These are phyloP conservation scores for Nephromyces sp. DNA, from an alignment of 169 alveolate genomes.

Conservation along the genomic window DNA sequence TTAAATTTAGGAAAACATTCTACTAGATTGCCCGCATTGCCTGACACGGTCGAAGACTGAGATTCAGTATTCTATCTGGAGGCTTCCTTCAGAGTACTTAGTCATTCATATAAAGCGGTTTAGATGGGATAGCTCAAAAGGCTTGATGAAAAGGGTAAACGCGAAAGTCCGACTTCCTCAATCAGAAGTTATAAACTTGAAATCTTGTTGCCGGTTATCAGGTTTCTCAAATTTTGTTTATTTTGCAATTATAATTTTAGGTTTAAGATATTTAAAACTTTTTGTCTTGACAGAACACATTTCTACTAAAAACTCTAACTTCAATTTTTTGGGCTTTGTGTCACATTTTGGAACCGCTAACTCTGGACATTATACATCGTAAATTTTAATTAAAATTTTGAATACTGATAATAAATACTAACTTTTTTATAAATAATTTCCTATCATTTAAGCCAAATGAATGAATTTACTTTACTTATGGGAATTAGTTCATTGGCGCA, in stretches of 20 bases:
- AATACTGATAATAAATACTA: not conserved
- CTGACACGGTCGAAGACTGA: not conserved
- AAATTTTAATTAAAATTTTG: not conserved
- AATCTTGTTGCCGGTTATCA: constrained; percentile 12
- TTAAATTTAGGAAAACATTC: constrained; percentile 2
- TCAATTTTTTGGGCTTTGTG: constrained; percentile 8
- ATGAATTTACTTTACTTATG: not conserved
- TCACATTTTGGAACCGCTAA: constrained; percentile 8
- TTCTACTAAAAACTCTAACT: not conserved
- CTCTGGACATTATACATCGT: constrained; percentile 18
- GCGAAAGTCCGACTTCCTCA: not conserved
- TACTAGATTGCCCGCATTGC: constrained; percentile 18
- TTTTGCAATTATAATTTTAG: not conserved
- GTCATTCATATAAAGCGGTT: constrained; percentile 18
- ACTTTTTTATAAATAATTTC: not conserved
- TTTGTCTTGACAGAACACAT: constrained; percentile 1
- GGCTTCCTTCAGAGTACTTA: constrained; percentile 15
- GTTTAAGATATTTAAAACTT: not conserved
- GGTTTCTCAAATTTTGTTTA: not conserved
- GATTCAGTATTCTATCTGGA: not conserved
- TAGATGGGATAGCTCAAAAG: not conserved
- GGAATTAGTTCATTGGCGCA: too few species aligned
- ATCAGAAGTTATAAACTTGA: constrained; percentile 2
- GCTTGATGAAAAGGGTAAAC: not conserved
- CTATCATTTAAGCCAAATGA: not conserved